A percentile compares a stretch with the other conserved stretches of the same genome.
phyloP scores from a whole-genome alignment of 805 yeast species.

The Candida tallmaniae region DNA sequence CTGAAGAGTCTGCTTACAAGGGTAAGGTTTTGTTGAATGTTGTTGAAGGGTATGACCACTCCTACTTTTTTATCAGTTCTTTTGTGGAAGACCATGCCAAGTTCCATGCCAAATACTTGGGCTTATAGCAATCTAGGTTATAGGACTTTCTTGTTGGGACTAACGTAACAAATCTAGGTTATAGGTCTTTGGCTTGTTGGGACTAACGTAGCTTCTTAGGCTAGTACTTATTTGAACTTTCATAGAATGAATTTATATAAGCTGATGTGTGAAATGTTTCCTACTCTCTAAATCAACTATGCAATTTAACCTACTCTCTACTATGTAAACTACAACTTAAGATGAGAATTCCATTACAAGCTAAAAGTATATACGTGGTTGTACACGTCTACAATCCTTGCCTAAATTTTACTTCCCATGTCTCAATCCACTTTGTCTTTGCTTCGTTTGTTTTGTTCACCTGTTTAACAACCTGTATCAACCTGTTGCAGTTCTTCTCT shows the following conservation, averaged over 20 bases:
- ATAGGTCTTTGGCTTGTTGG: too few relatives aligned
- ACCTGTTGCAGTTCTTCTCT: constrained; percentile 21
- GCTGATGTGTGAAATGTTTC: too few relatives aligned
- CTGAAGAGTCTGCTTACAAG: constrained; percentile 53
- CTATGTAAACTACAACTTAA: too few relatives aligned
- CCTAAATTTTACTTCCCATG: constrained; percentile 48
- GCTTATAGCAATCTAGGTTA: constrained; percentile 11
- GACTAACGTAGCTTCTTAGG: too few relatives aligned
- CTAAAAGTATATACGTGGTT: background rate
- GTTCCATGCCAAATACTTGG: constrained; percentile 73
- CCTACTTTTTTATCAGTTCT: constrained; percentile 77
- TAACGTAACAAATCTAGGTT: too few relatives aligned
- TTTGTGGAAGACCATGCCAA: constrained; percentile 81
- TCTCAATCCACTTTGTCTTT: constrained; percentile 53
- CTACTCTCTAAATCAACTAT: too few relatives aligned
- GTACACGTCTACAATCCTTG: constrained; percentile 6
- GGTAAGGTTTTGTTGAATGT: constrained; percentile 55
- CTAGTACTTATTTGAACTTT: too few relatives aligned
- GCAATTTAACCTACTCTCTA: too few relatives aligned
- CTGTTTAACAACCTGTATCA: constrained; percentile 37
- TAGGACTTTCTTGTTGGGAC: too few relatives aligned
- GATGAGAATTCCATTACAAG: too few relatives aligned
- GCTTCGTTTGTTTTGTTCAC: constrained; percentile 48
- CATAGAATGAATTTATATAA: too few relatives aligned
- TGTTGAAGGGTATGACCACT: constrained; percentile 87